These are phyloP conservation scores for Orbilia quercus DNA, from an alignment of 2,329 filamentous ascomycete genomes.

Conservation along the genomic window DNA sequence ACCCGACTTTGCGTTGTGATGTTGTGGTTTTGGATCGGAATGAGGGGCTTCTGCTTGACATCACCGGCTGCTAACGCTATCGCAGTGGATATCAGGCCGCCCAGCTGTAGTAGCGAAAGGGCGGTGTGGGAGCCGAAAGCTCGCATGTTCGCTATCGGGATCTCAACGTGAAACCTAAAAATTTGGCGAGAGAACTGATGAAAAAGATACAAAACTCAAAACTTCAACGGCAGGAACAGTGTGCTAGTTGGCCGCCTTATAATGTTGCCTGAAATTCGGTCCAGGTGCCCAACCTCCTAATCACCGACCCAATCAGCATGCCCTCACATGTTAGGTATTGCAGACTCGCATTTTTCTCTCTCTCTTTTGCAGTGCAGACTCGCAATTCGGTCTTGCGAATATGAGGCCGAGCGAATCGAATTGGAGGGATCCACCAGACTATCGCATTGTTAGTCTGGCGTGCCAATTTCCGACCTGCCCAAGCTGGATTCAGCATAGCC, in stretches of 20 bases:
- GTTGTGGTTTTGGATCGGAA: constrained; percentile 6
- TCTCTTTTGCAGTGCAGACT: too few species aligned
- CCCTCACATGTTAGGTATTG: too few species aligned
- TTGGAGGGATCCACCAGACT: too few species aligned
- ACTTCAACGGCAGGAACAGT: constrained; percentile 8
- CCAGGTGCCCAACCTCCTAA: background rate
- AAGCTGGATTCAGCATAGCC: background rate
- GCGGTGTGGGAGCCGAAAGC: constrained; percentile 4
- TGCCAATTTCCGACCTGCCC: too few species aligned
- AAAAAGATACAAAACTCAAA: constrained; percentile 23
- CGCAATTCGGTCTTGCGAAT: too few species aligned
- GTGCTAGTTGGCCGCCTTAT: background rate
- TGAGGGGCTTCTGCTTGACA: constrained; percentile 36
- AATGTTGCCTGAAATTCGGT: constrained; percentile 3
- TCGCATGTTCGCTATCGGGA: constrained; percentile 10
- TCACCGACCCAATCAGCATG: constrained; percentile 3
- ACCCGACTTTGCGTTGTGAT: constrained; percentile 32
- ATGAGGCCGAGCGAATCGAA: too few species aligned
- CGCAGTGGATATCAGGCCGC: constrained; percentile 1
- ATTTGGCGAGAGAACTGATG: background rate
- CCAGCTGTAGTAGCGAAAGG: constrained; percentile 23
- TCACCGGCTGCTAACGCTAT: constrained; percentile 7
- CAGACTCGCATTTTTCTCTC: too few species aligned
- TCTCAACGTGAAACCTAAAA: background rate
- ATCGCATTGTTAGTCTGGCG: too few species aligned